Base-by-base conservation (phyloP, 2,329 filamentous ascomycete genomes). In the Pseudofabraea citricarpa region DNA sequence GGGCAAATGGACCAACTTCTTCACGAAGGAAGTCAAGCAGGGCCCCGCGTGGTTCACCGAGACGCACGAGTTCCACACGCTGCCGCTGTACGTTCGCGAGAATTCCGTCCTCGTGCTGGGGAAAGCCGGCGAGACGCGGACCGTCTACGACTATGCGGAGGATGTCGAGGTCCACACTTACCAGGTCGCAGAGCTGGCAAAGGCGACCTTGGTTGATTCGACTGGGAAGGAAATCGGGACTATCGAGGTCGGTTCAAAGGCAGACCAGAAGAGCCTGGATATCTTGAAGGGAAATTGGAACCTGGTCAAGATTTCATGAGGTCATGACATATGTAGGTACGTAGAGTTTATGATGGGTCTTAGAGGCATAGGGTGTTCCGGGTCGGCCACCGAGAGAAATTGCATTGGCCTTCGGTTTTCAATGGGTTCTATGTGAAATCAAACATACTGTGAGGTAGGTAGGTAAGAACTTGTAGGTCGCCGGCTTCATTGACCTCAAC, bases 1-100 rank as follows among this genome's bases (percentile, higher is more conserved):
- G n/a, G 72, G 71, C 8, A 60, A 58, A 21, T 75, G 72, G 72
- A 72, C 68, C n/a, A 68, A 57, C 45, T 73, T 70, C 57, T 73
- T 72, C 63, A 62, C 66, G 40, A 63, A 65, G 8, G 58, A 66
- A 46, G 61, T 62, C 22, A 56, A 64, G 13, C 49, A 61, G 20
- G 70, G 71, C 9, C 66, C 68, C 2, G 61, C 60, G 19, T 74
- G 71, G 71, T 52, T 65, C 18, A 68, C 56, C 3, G 72, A 74
- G 47, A 70, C 56, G 4, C 72, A 74, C 51, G 59, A 56, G 3
- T 73, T 74, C 50, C 64, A 70, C 43, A 70, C 68, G 0, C 47
- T 74, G 31, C 71, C 72, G 0, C 55, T 74, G n/a, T 64, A 73
- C 36, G 58, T 74, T 9, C 59, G 71, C 1, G 58, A 62, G 43